Evolutionary conservation across 2,329 filamentous ascomycete species (phyloP).

Genomic region (Trichophyton equinum): DNA sequence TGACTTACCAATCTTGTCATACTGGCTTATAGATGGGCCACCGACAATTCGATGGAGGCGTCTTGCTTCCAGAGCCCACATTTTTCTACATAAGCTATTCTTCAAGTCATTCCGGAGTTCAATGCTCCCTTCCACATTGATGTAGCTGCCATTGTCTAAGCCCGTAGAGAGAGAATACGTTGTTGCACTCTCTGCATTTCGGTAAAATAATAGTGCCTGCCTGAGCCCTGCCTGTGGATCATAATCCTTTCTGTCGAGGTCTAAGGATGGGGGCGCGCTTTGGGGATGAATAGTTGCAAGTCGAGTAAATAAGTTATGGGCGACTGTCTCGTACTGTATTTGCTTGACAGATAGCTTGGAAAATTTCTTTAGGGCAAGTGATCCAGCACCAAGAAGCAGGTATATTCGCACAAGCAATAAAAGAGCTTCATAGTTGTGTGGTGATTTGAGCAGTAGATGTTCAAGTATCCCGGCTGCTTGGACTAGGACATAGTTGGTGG

Average conservation of each 20-base stretch:
- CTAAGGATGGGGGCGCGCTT: conserved; percentile 28
- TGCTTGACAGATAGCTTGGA: conserved; percentile 37
- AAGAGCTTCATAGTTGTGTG: conserved; percentile 36
- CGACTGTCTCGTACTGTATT: conserved; percentile 37
- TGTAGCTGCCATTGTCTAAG: conserved; percentile 32
- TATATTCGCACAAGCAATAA: conserved; percentile 35
- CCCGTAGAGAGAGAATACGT: conserved; percentile 27
- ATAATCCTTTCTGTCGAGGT: conserved; percentile 30
- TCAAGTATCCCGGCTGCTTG: conserved; percentile 28
- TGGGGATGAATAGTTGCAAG: conserved; percentile 37
- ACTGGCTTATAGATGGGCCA: conserved; percentile 24
- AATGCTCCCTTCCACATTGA: conserved; percentile 33
- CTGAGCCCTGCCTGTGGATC: conserved; percentile 31
- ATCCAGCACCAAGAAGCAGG: conserved; percentile 33
- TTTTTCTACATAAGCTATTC: conserved; percentile 30
- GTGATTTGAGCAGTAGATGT: conserved; percentile 29
- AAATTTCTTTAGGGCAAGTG: conserved; percentile 35
- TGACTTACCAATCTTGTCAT: conserved; percentile 28
- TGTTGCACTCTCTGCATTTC: conserved; percentile 27
- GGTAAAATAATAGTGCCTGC: conserved; percentile 31
- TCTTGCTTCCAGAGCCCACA: conserved; percentile 33
- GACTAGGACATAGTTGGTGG: conserved; percentile 21
- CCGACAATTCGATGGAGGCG: conserved; percentile 30
- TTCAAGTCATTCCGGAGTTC: conserved; percentile 28
- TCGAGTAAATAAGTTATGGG: conserved; percentile 37